These are phyloP conservation scores for Eucalyptus tenuipes DNA, from an alignment of 345 rosid genomes.

Conservation along the genomic window DNA sequence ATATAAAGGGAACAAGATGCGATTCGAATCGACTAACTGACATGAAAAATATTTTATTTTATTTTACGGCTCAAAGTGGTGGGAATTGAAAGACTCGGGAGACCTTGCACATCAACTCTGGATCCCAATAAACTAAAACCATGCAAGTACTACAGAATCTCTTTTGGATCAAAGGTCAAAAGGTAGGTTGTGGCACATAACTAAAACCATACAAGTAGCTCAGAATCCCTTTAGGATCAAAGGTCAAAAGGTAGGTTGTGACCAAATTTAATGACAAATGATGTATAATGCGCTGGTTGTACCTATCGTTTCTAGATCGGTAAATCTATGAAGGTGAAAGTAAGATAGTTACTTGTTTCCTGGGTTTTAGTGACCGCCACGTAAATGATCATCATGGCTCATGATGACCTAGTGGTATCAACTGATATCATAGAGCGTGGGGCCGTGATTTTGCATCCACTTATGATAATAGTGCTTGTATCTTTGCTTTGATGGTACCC, in stretches of 20 bases:
- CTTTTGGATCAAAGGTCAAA: not conserved
- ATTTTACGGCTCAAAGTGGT: not conserved
- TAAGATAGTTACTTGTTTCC: not conserved
- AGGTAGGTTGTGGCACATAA: not conserved
- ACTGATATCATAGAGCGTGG: not conserved
- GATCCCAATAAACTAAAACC: not conserved
- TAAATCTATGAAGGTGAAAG: not conserved
- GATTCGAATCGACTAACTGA: not conserved
- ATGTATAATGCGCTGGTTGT: not conserved
- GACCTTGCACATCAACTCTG: not conserved
- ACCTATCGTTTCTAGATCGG: not conserved
- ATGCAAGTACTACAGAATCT: not conserved
- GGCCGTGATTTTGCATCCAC: not conserved
- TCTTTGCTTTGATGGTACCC: not conserved
- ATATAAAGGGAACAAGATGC: not conserved
- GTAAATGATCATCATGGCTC: not conserved
- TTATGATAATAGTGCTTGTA: not conserved
- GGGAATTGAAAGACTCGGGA: not conserved
- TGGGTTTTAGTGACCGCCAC: not conserved
- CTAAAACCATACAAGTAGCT: not conserved
- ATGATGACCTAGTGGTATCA: not conserved
- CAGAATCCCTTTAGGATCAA: not conserved
- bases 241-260: not conserved
- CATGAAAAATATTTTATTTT: not conserved
- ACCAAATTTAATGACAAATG: not conserved